phyloP scores from a whole-genome alignment of 805 yeast species.

The Myxozyma monticola region DNA sequence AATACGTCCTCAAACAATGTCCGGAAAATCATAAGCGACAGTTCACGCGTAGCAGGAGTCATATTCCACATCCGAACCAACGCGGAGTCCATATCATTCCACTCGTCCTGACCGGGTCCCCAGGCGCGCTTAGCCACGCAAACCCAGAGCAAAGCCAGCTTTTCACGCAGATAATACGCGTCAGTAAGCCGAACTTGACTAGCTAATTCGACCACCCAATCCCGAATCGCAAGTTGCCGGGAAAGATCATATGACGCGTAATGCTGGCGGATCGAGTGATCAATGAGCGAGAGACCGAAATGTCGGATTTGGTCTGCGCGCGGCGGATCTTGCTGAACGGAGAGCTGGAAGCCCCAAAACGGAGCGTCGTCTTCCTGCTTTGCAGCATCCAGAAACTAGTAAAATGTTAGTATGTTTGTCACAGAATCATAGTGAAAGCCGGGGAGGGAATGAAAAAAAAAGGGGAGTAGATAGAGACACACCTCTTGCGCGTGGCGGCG shows the following conservation, averaged over 20 bases:
- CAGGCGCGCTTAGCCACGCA: conserved; percentile 85
- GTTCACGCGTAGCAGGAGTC: conserved; percentile 64
- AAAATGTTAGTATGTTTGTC: not conserved
- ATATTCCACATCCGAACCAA: conserved; percentile 73
- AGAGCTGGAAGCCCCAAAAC: conserved; percentile 85
- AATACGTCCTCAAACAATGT: conserved; percentile 92
- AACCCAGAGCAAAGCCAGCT: conserved; percentile 88
- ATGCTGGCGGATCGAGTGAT: conserved; percentile 61
- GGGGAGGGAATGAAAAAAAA: no score
- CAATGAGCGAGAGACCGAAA: conserved; percentile 80
- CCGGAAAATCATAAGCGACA: conserved; percentile 73
- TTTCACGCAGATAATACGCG: conserved; percentile 88
- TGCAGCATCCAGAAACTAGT: conserved; percentile 66
- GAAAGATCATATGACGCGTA: conserved; percentile 57
- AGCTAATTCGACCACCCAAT: conserved; percentile 82
- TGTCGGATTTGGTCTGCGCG: conserved; percentile 72
- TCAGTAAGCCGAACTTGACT: conserved; percentile 59
- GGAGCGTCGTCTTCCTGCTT: conserved; percentile 83
- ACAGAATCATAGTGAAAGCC: no score
- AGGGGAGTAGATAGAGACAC: conserved; percentile 12
- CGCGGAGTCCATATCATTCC: conserved; percentile 85
- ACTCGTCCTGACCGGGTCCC: conserved; percentile 66
- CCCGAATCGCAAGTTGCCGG: conserved; percentile 66
- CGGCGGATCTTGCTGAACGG: conserved; percentile 42
- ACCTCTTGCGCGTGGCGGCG: conserved; percentile 55